Base-by-base conservation (phyloP, 2,329 filamentous ascomycete species). In the Verticillium tricorpus region DNA sequence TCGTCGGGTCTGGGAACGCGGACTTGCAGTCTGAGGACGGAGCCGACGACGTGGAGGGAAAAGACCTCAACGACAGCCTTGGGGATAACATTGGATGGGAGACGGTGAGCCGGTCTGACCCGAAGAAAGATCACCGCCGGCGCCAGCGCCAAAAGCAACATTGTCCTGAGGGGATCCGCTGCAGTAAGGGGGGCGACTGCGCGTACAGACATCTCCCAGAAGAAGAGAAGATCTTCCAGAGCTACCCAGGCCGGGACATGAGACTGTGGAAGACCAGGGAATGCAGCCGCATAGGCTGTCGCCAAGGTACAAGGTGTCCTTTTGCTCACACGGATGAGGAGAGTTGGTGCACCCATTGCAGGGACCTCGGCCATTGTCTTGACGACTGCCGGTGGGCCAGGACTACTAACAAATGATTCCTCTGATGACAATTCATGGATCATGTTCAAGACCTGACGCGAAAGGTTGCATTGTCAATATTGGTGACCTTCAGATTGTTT, bases 211-310 rank as follows among this genome's bases (percentile, higher is more conserved):
- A 65, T 25, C 54, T 34, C 12, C 17, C n/a, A 1, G 56, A 64
- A 45, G 64, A 63, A 31, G n/a, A 5, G 31, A 34, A 9, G n/a
- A 50, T 63, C 40, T 63, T 61, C 14, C 56, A 40, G 39, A 19
- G 34, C 35, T 31, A 57, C 22, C 56, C 56, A 17, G 60, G 50
- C 2, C 35, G 28, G 28, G 28, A 61, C 37, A 62, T 64, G 32
- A 8, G 56, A 14, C 22, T n/a, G 28, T 65, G 64, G 60, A 65
- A 64, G 54, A 61, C 62, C 5, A 57, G 25, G 31, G 54, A 63
- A 39, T 64, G 61, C 40, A 58, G 15, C 8, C 15, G 32, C 19
- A 19, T 35, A 7, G 19, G 31, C 17, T 59, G 61, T 57, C 32
- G 7, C 12, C 6, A 55, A 11, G 58, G 58, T n/a, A 59, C 34